These are phyloP conservation scores for Metschnikowia kunwiensis DNA, from an alignment of 805 yeast species.

Conservation along the genomic window DNA sequence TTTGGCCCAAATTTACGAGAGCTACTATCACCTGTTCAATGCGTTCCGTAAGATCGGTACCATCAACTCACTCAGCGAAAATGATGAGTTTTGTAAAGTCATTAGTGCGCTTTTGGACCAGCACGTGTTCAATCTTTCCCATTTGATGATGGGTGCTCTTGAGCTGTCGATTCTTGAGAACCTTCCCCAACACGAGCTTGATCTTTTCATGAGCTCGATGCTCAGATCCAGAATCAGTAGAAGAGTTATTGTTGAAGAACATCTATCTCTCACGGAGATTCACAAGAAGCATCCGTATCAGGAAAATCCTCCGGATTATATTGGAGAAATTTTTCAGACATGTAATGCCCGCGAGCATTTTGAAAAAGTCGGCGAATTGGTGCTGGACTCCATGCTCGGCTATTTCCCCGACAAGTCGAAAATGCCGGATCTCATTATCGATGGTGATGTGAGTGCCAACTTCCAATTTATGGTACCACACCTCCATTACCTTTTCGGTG, in stretches of 20 bases:
- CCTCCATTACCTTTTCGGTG: conserved; percentile 82
- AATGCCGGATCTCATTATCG: conserved; percentile 74
- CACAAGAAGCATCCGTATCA: conserved; percentile 48
- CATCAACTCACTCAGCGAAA: conserved; percentile 69
- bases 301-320: conserved; percentile 50
- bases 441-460: conserved; percentile 62
- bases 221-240: conserved; percentile 84
- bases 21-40: conserved; percentile 85
- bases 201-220: conserved; percentile 70
- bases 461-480: conserved; percentile 88
- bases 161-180: conserved; percentile 64
- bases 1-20: conserved; percentile 81
- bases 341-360: conserved; percentile 74
- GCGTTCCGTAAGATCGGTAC: conserved; percentile 70
- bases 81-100: conserved; percentile 65
- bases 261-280: conserved; percentile 70
- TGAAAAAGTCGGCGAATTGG: conserved; percentile 49
- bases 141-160: conserved; percentile 88
- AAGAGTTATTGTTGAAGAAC: conserved; percentile 89
- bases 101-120: conserved; percentile 66
- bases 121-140: conserved; percentile 80
- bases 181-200: conserved; percentile 63
- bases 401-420: conserved; percentile 49
- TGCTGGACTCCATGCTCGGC: conserved; percentile 48
- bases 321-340: conserved; percentile 78